Percentiles rank a stretch among this genome's conserved stretches.
Conservation (phyloP, 257 asterid species). For the Solanum piurae region DNA sequence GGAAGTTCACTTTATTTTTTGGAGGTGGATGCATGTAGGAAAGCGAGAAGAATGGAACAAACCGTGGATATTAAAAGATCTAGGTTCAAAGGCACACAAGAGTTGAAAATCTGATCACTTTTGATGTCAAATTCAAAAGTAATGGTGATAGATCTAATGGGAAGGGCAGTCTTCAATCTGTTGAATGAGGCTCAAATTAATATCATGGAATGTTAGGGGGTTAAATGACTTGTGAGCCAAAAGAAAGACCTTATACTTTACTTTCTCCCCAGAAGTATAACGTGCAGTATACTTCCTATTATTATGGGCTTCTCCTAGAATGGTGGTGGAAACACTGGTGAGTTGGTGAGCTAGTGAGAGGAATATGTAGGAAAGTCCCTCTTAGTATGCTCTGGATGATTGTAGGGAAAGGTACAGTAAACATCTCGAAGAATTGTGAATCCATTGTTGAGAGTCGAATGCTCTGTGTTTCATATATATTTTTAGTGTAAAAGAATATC, state of each 20-base stretch:
- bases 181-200: neutral
- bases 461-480: neutral
- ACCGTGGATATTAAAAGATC: neutral
- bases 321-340: neutral
- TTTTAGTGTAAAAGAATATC: neutral
- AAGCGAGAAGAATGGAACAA: neutral
- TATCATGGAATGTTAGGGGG: neutral
- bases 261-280: neutral
- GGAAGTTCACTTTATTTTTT: neutral
- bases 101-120: neutral
- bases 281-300: neutral
- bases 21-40: neutral
- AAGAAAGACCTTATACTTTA: neutral
- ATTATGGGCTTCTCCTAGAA: neutral
- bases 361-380: neutral
- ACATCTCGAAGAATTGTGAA: neutral
- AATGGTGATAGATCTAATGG: neutral
- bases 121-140: neutral
- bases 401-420: neutral
- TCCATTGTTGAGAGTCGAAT: neutral
- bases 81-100: neutral
- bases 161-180: neutral
- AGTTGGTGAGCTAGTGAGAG: neutral
- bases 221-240: neutral
- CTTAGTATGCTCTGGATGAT: neutral